A percentile compares a stretch with the other conserved stretches of the same genome.
Evolutionary conservation across 2,329 filamentous ascomycete genomes (phyloP).

Genomic region (Aspergillus jensenii): DNA sequence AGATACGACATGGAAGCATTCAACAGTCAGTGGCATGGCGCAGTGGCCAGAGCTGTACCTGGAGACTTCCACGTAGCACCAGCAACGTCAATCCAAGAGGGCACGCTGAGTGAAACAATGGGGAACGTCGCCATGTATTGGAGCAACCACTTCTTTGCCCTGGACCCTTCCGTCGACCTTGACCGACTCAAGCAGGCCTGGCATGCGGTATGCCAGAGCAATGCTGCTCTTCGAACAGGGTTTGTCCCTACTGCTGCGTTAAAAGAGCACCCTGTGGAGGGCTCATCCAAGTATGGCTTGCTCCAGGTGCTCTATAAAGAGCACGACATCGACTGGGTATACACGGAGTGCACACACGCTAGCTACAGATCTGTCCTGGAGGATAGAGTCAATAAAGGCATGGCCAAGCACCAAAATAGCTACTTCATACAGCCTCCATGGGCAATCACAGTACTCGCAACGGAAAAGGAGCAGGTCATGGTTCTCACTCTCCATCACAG

Average conservation of each 20-base stretch:
- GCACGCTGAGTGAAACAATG: conserved; percentile 42
- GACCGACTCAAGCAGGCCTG: conserved; percentile 34
- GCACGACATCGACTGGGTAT: conserved; percentile 26
- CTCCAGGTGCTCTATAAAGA: conserved; percentile 29
- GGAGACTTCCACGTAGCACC: conserved; percentile 25
- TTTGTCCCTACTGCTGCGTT: conserved; percentile 32
- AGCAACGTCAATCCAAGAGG: conserved; percentile 39
- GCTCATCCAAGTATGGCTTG: conserved; percentile 12
- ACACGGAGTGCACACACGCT: not conserved
- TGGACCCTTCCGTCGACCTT: conserved; percentile 28
- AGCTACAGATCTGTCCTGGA: conserved; percentile 11
- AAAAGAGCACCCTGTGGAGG: not conserved
- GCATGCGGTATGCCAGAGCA: conserved; percentile 27
- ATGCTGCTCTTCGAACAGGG: conserved; percentile 38
- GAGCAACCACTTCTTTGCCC: conserved; percentile 39
- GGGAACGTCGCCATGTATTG: conserved; percentile 38
- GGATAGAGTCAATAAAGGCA: conserved; percentile 22
- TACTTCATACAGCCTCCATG: conserved; percentile 36
- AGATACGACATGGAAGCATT: conserved; percentile 24
- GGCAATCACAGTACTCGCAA: conserved; percentile 37
- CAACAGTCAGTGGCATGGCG: conserved; percentile 21
- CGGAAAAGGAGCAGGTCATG: conserved; percentile 26
- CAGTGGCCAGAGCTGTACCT: conserved; percentile 10
- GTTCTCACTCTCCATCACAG: conserved; percentile 39
- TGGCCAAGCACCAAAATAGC: conserved; percentile 24